A percentile compares a stretch with the other conserved stretches of the same genome.
phyloP scores from a whole-genome alignment of 208 protist species.

The Wallacemonas sp. region DNA sequence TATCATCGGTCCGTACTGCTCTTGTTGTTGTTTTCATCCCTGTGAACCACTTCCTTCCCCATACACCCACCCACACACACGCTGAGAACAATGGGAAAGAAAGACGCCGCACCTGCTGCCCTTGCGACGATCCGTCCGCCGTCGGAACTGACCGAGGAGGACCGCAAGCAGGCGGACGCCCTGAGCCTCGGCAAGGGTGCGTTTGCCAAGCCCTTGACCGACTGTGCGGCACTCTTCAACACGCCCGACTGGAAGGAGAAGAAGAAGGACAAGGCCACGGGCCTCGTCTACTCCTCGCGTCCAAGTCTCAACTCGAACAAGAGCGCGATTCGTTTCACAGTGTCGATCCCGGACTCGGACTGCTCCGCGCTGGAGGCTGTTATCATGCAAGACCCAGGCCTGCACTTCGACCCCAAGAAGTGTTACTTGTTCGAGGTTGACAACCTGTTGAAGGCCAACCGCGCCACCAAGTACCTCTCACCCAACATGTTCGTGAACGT shows the following conservation, averaged over 20 bases:
- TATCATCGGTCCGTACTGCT: too few species aligned
- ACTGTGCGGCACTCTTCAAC: slow-evolving; percentile 14
- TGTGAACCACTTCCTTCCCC: neutral
- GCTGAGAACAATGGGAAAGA: slow-evolving; percentile 17
- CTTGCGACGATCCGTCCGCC: slow-evolving; percentile 17
- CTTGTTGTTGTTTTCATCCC: too few species aligned
- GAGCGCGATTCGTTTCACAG: slow-evolving; percentile 28
- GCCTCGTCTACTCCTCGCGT: slow-evolving; percentile 21
- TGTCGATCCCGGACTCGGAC: slow-evolving; percentile 35
- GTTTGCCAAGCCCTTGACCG: slow-evolving; percentile 19
- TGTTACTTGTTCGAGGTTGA: slow-evolving; percentile 41
- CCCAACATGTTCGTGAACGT: slow-evolving; percentile 33
- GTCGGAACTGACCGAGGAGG: slow-evolving; percentile 21
- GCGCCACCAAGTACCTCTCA: slow-evolving; percentile 23
- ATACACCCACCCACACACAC: neutral
- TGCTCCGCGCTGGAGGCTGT: slow-evolving; percentile 31
- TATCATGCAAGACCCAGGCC: slow-evolving; percentile 32
- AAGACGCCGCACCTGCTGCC: neutral
- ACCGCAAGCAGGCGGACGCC: slow-evolving; percentile 22
- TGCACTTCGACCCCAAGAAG: slow-evolving; percentile 26
- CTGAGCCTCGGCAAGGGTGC: slow-evolving; percentile 22
- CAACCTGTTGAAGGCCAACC: slow-evolving; percentile 21
- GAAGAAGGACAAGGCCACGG: slow-evolving; percentile 10
- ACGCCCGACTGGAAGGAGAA: slow-evolving; percentile 23
- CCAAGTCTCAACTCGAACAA: slow-evolving; percentile 27